These are phyloP conservation scores for Chlamydomonas urium DNA, from an alignment of 139 green algal genomes.

Conservation along the genomic window DNA sequence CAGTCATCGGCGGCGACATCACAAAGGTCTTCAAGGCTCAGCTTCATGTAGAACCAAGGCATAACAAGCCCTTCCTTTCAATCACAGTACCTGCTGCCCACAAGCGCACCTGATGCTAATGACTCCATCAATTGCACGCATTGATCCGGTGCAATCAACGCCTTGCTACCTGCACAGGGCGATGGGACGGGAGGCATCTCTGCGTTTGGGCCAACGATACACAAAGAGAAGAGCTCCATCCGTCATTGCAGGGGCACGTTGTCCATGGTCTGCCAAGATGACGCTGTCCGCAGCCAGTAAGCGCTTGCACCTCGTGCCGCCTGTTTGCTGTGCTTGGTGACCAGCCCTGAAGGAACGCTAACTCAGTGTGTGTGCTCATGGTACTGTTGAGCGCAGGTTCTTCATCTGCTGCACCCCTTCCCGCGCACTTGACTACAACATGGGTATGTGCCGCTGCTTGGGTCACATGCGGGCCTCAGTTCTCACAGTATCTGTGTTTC, in stretches of 20 bases:
- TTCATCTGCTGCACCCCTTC: slow-evolving; percentile 9
- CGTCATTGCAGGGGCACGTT: slow-evolving; percentile 1
- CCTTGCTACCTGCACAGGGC: slow-evolving; percentile 3
- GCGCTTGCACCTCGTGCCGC: background rate
- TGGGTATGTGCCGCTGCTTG: too few species aligned
- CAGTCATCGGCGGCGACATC: slow-evolving; percentile 7
- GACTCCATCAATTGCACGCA: too few species aligned
- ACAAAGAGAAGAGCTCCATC: slow-evolving; percentile 4
- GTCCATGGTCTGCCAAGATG: slow-evolving; percentile 6
- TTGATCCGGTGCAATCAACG: too few species aligned
- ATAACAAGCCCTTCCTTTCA: too few species aligned
- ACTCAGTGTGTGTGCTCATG: background rate
- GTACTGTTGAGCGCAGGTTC: slow-evolving; percentile 2
- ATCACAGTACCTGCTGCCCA: background rate
- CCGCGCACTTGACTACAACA: background rate
- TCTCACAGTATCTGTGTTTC: too few species aligned
- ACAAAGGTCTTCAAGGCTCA: background rate
- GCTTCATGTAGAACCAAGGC: too few species aligned
- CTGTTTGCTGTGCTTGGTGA: too few species aligned
- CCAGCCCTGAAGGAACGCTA: background rate
- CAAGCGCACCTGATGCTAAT: background rate
- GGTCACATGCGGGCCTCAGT: too few species aligned
- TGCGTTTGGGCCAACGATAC: background rate
- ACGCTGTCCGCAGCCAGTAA: slow-evolving; percentile 5
- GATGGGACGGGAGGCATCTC: slow-evolving; percentile 7